Base-by-base conservation (phyloP, 2,329 filamentous ascomycete genomes). In the Ophiobolus disseminans region DNA sequence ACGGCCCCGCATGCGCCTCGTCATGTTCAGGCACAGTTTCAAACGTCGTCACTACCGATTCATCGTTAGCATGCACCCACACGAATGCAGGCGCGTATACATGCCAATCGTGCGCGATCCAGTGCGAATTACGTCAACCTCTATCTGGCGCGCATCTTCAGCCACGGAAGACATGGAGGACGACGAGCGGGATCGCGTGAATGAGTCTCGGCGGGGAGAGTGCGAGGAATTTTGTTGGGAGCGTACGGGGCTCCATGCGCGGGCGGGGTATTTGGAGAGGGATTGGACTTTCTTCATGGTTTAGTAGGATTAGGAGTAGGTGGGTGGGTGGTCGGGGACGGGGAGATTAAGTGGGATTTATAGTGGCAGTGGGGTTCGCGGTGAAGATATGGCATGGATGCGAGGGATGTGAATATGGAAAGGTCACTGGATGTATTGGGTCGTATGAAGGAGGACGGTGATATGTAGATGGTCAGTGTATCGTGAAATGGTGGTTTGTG, bases 1-100 rank as follows among this genome's bases (percentile, higher is more conserved):
- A 56, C 10, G 49, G 53, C 8, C 53, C 53, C 22, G 30, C 37
- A 28, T 56, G 48, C 13, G 37, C 34, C 6, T 56, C 49, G n/a
- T 56, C 26, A 28, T 56, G 46, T 10, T 41, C 34, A 4, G 49
- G 53, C 3, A 49, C 5, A 1, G 21, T 9, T 6, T 49, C 46
- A 6, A 28, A n/a, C 13, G 10, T 17, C 17, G n/a, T 14, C 22
- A 17, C 4, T 17, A 39, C 36, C 4, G 13, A 4, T 16, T 9
- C 4, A 26, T 4, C 25, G 21, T 21, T 16, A 20, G 20, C 20
- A 9, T 10, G 14, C n/a, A 8, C 13, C 10, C 5, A 16, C 10
- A 9, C 3, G 36, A 17, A 5, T 25, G 20, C 14, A 5, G 31
- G 31, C 14, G 17, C 22, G 28, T 13, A 5, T 14, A 31, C 28